These are phyloP conservation scores for Bacterosira constricta DNA, from an alignment of 108 stramenopile species.

Conservation along the genomic window DNA sequence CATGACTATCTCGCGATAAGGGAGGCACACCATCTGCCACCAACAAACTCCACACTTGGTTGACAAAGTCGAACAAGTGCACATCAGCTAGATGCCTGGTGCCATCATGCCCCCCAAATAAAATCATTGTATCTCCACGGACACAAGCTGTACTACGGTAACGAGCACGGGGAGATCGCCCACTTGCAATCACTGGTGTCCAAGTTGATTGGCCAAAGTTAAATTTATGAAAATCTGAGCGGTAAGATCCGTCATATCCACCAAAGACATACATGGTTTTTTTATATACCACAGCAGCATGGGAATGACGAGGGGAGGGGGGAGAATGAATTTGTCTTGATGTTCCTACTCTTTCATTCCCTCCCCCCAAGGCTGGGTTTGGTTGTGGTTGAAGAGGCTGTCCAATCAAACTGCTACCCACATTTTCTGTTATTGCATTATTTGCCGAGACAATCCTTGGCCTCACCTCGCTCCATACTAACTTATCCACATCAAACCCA, in stretches of 20 bases:
- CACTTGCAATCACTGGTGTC: conserved; percentile 77
- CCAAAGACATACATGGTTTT: conserved; percentile 90
- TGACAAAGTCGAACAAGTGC: conserved; percentile 90
- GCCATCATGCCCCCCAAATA: conserved; percentile 97
- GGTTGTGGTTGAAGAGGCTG: neutral
- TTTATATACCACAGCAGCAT: conserved; percentile 89
- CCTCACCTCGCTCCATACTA: conserved; percentile 82
- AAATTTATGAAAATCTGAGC: conserved; percentile 90
- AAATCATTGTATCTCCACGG: conserved; percentile 76
- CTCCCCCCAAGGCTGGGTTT: neutral
- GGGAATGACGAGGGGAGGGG: conserved; percentile 94
- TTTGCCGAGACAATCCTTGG: conserved; percentile 15
- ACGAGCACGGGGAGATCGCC: conserved; percentile 90
- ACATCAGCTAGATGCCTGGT: conserved; percentile 95
- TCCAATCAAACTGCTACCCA: neutral
- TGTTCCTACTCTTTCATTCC: conserved; percentile 1
- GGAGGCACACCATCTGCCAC: conserved; percentile 81
- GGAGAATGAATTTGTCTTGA: conserved; percentile 35
- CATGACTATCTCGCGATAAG: conserved; percentile 92
- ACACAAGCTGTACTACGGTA: conserved; percentile 94
- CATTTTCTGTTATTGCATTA: neutral
- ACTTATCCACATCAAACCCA: conserved; percentile 81
- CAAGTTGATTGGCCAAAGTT: conserved; percentile 72
- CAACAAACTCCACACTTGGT: conserved; percentile 71
- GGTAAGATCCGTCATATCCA: conserved; percentile 93